Conservation (phyloP, 1,284 basidiomycete species). For the Paramarasmius palmivorus region DNA sequence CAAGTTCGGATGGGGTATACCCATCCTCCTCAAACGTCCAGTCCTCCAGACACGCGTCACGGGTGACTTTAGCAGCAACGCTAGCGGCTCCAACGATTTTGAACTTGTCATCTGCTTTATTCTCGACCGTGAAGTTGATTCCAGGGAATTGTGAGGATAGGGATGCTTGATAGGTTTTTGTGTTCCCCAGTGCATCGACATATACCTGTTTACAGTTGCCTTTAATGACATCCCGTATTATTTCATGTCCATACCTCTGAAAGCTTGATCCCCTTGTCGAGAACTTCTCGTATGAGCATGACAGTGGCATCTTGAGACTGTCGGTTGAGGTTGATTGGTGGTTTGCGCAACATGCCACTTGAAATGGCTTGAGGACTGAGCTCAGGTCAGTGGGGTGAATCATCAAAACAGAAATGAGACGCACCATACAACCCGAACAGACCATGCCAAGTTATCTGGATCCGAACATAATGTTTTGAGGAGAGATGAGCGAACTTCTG, state of each 20-base stretch:
- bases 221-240: not conserved
- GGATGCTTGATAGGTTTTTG: constrained; percentile 81
- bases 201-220: constrained; percentile 64
- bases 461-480: constrained; percentile 66
- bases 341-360: constrained; percentile 83
- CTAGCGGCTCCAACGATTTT: constrained; percentile 97
- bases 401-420: constrained; percentile 8
- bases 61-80: constrained; percentile 95
- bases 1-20: constrained; percentile 23
- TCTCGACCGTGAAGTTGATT: constrained; percentile 86
- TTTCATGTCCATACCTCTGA: constrained; percentile 58
- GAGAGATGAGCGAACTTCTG: constrained; percentile 67
- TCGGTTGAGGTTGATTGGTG: constrained; percentile 87
- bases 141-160: constrained; percentile 80
- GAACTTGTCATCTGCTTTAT: constrained; percentile 93
- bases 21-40: constrained; percentile 77
- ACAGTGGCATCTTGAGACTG: constrained; percentile 95
- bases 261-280: constrained; percentile 81
- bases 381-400: not conserved
- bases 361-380: constrained; percentile 91
- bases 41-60: constrained; percentile 86
- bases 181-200: constrained; percentile 93
- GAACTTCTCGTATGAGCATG: constrained; percentile 80
- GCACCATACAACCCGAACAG: constrained; percentile 78
- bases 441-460: constrained; percentile 75